Percentiles rank a stretch among this genome's conserved stretches.
Conservation (phyloP, 2,329 filamentous ascomycete species). For the Aspergillus sp. region DNA sequence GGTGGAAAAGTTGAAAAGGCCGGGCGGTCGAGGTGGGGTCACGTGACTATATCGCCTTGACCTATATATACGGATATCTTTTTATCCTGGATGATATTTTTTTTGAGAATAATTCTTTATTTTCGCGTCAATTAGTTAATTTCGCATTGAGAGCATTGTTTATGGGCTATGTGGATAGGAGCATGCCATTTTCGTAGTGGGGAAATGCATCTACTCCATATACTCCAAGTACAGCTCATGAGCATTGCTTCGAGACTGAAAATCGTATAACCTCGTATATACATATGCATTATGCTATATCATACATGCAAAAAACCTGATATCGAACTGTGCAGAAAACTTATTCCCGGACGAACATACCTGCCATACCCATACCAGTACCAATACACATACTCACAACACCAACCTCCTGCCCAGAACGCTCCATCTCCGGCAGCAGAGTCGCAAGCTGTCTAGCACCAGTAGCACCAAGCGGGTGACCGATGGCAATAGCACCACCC, state of each 20-base stretch:
- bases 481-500: constrained; percentile 85
- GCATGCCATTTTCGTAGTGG: no score
- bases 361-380: constrained; percentile 61
- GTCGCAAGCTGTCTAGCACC: constrained; percentile 91
- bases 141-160: no score
- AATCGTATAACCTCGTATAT: constrained; percentile 6
- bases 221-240: constrained; percentile 15
- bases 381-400: constrained; percentile 85
- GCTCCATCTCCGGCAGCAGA: constrained; percentile 73
- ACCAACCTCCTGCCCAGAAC: constrained; percentile 82
- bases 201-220: constrained; percentile 7
- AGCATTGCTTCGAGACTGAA: constrained; percentile 7
- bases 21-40: constrained; percentile 13
- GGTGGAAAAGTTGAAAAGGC: constrained; percentile 4
- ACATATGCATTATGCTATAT: constrained; percentile 9
- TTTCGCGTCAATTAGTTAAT: no score
- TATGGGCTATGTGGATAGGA: no score
- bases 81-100: constrained; percentile 10
- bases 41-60: constrained; percentile 2
- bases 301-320: neutral
- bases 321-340: constrained; percentile 33
- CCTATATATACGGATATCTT: neutral
- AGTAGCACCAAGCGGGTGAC: constrained; percentile 85
- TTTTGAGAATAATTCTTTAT: constrained; percentile 6
- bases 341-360: constrained; percentile 60